phyloP scores from a whole-genome alignment of 2,329 filamentous ascomycete species.

The Talaromyces sp. region DNA sequence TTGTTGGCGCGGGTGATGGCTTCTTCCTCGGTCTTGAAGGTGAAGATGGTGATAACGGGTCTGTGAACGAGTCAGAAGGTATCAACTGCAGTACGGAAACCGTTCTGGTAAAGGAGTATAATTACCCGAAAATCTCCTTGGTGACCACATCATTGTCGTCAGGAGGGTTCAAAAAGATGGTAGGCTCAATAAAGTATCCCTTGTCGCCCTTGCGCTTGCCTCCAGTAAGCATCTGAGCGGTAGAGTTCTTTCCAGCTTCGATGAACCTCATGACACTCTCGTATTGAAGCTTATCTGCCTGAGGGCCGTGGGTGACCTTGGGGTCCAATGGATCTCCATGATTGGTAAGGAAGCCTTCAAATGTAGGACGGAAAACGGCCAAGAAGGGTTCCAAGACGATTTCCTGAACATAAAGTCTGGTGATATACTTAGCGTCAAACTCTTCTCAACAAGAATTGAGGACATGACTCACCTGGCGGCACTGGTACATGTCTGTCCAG shows the following conservation, averaged over 20 bases:
- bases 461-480: neutral
- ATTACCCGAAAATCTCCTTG: constrained; percentile 71
- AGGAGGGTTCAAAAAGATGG: constrained; percentile 43
- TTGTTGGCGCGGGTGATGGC: constrained; percentile 66
- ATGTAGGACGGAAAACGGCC: constrained; percentile 37
- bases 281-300: constrained; percentile 73
- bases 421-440: constrained; percentile 51
- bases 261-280: constrained; percentile 71
- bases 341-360: neutral
- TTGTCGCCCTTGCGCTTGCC: constrained; percentile 65
- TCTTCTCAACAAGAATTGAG: neutral
- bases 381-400: constrained; percentile 37
- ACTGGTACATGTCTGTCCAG: constrained; percentile 38
- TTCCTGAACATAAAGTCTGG: constrained; percentile 56
- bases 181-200: constrained; percentile 81
- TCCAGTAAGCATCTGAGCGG: constrained; percentile 58
- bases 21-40: constrained; percentile 55
- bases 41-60: constrained; percentile 1
- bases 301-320: constrained; percentile 76
- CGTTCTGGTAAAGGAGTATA: constrained; percentile 43
- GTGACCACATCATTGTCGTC: constrained; percentile 60
- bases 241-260: constrained; percentile 57
- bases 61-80: constrained; percentile 49
- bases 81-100: no score
- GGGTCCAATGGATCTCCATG: constrained; percentile 61